Evolutionary conservation across 192 early-diverging fungal genomes (phyloP).

Genomic region (Cetraspora pellucida): DNA sequence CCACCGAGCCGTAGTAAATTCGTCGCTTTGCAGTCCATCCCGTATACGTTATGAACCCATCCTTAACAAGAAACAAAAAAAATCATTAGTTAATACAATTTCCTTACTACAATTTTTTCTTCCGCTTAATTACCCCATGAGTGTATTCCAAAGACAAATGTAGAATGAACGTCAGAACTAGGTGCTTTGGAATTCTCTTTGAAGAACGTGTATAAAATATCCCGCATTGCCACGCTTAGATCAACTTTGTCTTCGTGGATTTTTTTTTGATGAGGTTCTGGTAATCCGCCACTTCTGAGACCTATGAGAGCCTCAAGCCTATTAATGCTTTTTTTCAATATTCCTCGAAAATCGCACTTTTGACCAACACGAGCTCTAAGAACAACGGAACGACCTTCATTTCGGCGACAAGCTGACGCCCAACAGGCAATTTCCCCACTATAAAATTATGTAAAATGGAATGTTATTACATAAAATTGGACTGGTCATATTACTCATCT

Average conservation of each 20-base stretch:
- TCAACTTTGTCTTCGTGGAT: slow-evolving; percentile 33
- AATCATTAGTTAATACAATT: slow-evolving; percentile 2
- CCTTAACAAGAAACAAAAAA: slow-evolving; percentile 25
- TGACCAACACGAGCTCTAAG: slow-evolving; percentile 25
- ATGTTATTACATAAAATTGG: slow-evolving; percentile 6
- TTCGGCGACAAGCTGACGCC: slow-evolving; percentile 13
- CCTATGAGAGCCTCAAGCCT: slow-evolving; percentile 32
- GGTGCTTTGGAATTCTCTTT: slow-evolving; percentile 32
- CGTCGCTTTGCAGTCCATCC: slow-evolving; percentile 34
- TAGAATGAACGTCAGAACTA: slow-evolving; percentile 26
- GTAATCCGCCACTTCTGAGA: slow-evolving; percentile 29
- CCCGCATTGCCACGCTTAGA: slow-evolving; percentile 29
- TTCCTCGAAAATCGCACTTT: slow-evolving; percentile 36
- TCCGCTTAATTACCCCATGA: slow-evolving; percentile 19
- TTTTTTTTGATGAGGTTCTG: slow-evolving; percentile 32
- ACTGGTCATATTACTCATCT: not conserved
- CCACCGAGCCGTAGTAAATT: slow-evolving; percentile 27
- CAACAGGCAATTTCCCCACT: slow-evolving; percentile 34
- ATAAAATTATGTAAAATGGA: slow-evolving; percentile 21
- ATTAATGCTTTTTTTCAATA: slow-evolving; percentile 34
- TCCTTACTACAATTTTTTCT: slow-evolving; percentile 2
- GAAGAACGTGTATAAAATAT: slow-evolving; percentile 34
- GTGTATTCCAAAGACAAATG: slow-evolving; percentile 34
- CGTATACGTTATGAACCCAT: slow-evolving; percentile 23
- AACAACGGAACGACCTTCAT: slow-evolving; percentile 33